Conservation (phyloP, 148 eudicot species). For the Rhododendron henanense region DNA sequence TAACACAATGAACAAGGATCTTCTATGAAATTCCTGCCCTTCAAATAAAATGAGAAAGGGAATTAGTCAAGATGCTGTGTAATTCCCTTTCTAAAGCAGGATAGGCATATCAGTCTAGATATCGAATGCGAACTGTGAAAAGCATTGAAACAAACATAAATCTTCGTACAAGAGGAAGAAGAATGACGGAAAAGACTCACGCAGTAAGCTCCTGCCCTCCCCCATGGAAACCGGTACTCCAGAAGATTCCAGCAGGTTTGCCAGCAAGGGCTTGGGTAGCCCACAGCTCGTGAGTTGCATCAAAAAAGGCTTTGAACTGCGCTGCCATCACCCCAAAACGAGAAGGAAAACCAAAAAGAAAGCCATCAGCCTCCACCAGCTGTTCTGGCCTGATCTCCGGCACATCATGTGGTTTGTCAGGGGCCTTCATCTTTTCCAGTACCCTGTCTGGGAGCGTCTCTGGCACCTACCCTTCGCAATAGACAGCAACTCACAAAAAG, state of each 20-base stretch:
- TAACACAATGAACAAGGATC: background rate
- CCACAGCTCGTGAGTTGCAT: constrained; percentile 44
- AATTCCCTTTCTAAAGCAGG: background rate
- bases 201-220: constrained; percentile 75
- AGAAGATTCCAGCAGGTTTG: constrained; percentile 73
- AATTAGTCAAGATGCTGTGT: background rate
- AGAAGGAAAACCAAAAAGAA: constrained; percentile 68
- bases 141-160: background rate
- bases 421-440: constrained; percentile 65
- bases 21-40: background rate
- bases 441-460: constrained; percentile 52
- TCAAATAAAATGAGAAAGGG: background rate
- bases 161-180: background rate
- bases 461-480: constrained; percentile 36
- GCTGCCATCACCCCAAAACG: constrained; percentile 79
- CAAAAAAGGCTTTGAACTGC: constrained; percentile 64
- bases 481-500: background rate
- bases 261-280: constrained; percentile 63
- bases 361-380: constrained; percentile 67
- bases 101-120: background rate
- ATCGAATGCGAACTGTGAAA: background rate
- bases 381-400: constrained; percentile 53
- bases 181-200: constrained; percentile 29
- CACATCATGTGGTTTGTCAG: constrained; percentile 51
- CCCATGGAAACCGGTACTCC: constrained; percentile 78